Conservation (phyloP, 2,329 filamentous ascomycete genomes). For the Beauveria sp. region DNA sequence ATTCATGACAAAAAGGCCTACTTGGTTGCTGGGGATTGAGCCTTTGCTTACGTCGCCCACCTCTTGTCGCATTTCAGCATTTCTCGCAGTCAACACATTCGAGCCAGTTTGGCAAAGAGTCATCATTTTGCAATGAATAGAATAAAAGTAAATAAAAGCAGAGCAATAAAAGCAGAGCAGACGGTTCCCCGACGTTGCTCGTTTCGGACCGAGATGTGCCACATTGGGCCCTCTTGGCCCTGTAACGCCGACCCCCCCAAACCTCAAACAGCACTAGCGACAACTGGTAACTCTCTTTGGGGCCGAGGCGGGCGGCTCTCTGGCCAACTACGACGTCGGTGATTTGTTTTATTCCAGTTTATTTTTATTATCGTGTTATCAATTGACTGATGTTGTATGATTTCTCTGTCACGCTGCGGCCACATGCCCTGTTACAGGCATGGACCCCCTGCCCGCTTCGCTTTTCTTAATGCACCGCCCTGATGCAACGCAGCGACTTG, state of each 20-base stretch:
- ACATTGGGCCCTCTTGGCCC: neutral
- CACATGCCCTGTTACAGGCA: too few species aligned
- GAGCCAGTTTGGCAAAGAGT: too few species aligned
- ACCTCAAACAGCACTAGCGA: conserved; percentile 8
- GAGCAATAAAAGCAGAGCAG: neutral
- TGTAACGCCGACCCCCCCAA: neutral
- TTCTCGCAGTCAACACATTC: too few species aligned
- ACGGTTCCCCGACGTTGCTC: neutral
- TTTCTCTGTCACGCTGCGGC: too few species aligned
- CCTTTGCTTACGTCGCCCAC: too few species aligned
- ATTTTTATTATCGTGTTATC: neutral
- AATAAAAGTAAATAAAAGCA: too few species aligned
- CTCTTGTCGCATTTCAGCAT: too few species aligned
- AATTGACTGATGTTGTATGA: neutral
- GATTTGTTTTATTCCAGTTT: neutral
- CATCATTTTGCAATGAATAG: too few species aligned
- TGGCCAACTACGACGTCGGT: neutral
- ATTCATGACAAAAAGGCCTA: too few species aligned
- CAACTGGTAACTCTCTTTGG: neutral
- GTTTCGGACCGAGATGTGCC: conserved; percentile 4
- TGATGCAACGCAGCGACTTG: neutral
- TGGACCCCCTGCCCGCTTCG: neutral
- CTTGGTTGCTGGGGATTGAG: too few species aligned
- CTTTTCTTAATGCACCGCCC: neutral
- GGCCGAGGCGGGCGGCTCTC: neutral